Base-by-base conservation (phyloP, 225 moss, liverwort and hornwort species). In the Pseudoscleropodium purum region DNA sequence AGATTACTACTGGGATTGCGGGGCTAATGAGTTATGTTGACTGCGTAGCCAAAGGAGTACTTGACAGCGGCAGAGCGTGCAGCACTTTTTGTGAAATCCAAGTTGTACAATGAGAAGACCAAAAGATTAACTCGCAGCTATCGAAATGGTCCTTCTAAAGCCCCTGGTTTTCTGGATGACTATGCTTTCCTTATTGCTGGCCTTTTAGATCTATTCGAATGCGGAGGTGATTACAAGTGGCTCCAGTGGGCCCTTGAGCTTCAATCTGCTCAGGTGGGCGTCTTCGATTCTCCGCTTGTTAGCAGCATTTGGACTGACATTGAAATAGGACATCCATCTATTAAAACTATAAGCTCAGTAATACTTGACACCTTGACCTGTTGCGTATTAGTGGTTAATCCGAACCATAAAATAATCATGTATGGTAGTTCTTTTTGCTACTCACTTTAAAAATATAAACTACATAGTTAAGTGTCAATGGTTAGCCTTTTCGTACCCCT, bases 121-220 rank as follows among this genome's bases (percentile, higher is more conserved):
- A 96, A 90, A 82, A 92, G 94, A 88, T 91, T 99, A 41, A 89
- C 89, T 30, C 93, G 97, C 67, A 99, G 99, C 90, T 97, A 92
- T 76, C 95, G 97, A 77, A 91, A 90, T 30, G 90, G 92, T 66
- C 97, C 95, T 81, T 97, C 97, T 5, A 94, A 93, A 90, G 97
- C 97, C 29, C 95, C 95, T 77, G 99, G 99, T 25, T 99, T 99
- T 87, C 78, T 97, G 84, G 99, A 99, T 84, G 99, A 99, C 85
- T 99, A 99, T 82, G 92, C 99, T 69, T 97, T 96, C 78, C 95
- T 99, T 19, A 93, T 99, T 75, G 95, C 97, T 66, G 97, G 96
- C n/a, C 96, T 99, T 76, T 86, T 99, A 77, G 99, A 99, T 91
- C 75, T 97, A 69, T 99, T 96, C 60, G 99, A 99, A 90, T 94